Evolutionary conservation across 2,329 filamentous ascomycete species (phyloP), one percentile per base, ranked within the genome.

Genomic region (Aspergillus alliaceus): DNA sequence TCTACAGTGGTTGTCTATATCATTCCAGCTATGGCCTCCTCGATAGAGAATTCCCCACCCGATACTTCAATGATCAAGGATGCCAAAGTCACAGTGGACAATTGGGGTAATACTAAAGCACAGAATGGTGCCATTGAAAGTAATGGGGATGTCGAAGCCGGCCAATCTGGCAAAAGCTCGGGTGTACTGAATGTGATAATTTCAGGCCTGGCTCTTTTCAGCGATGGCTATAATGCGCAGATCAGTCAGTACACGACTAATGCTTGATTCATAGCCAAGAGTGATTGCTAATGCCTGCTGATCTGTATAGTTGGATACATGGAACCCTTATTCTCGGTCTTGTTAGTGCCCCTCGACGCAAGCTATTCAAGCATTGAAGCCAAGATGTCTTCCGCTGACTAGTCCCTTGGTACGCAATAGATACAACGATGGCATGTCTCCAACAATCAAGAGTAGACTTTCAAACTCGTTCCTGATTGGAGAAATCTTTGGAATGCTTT

Each of bases 381-480:
- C 39, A 56, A 56, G 53, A 42, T 34, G n/a, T 42, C 53, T 46
- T 37, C 34, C 27, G 18, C 51, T 59, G 18, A 59, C 54, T 44
- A 37, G 25, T 2, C 27, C 34, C 51, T 54, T 56, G 53, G 32
- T 40, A 27, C 4, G 11, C 27, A 37, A 29, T 47, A 67, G 65
- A 12, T 75, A 75, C 63, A 66, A 66, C 29, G 57, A 72, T 15
- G 64, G 59, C 44, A 67, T 73, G 62, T 71, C 69, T 1, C 57
- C 60, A 8, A 66, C 72, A 11, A 80, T 82, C 64, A 80, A 81
- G 64, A 75, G 78, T 2, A 75, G 82, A 6, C 77, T 86, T 3
- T 81, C 80, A 39, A 85, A 86, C 62, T 78, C 82, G 2, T 82
- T 81, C 59, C 73, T 84, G 5, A 78, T 85, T 51, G 84, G 83